Conservation (phyloP, 23 red algal species). For the Gracilaria domingensis region DNA sequence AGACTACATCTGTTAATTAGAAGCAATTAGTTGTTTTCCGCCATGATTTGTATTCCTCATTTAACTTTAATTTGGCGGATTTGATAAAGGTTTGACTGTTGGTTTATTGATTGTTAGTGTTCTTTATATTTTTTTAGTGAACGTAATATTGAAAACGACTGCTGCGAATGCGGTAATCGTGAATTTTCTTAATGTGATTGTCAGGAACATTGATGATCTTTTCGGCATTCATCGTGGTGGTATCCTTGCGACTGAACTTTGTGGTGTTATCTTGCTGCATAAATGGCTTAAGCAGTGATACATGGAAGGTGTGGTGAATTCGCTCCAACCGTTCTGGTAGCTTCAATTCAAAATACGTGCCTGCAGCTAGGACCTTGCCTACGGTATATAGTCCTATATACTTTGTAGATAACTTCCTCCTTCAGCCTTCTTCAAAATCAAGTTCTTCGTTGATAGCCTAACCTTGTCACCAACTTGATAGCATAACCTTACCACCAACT, state of each 20-base stretch:
- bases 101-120: neutral
- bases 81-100: neutral
- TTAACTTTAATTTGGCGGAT: neutral
- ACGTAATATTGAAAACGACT: neutral
- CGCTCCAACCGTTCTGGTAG: neutral
- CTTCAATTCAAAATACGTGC: neutral
- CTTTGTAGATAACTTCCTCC: neutral
- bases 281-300: neutral
- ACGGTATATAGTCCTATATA: neutral
- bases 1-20: no score
- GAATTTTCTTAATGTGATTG: neutral
- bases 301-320: conserved; percentile 2
- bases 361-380: neutral
- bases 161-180: neutral
- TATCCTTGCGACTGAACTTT: neutral
- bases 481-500: conserved; percentile 9
- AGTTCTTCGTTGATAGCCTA: neutral
- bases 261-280: neutral
- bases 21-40: neutral
- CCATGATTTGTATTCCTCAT: neutral
- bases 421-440: neutral
- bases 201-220: neutral
- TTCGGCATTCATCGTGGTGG: neutral
- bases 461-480: no score
- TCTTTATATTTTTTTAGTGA: neutral